Percentiles rank a stretch among this genome's conserved stretches.
Conservation (phyloP, 805 yeast genomes). For the Zygosaccharomyces bisporus region DNA sequence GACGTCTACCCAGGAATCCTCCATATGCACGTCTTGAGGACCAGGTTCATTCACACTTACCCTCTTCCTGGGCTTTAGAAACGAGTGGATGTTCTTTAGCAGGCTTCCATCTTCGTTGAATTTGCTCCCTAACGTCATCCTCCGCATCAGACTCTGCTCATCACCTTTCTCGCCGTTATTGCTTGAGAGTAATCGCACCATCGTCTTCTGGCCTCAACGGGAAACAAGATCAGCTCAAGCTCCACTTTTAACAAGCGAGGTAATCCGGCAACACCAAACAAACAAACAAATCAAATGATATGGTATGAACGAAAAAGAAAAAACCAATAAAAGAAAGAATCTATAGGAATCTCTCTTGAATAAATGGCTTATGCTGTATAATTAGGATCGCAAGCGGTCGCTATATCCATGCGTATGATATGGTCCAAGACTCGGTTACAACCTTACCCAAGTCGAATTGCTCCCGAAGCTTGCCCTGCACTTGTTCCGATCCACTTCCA, state of each 20-base stretch:
- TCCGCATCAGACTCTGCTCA: conserved; percentile 11
- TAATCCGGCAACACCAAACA: not conserved
- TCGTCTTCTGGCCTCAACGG: not conserved
- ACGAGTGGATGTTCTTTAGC: conserved; percentile 25
- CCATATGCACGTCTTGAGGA: not conserved
- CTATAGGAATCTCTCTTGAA: not conserved
- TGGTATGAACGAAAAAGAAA: not conserved
- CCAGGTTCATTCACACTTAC: not conserved
- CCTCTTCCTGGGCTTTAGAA: conserved; percentile 19
- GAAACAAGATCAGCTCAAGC: conserved; percentile 5
- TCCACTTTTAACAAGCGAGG: conserved; percentile 2
- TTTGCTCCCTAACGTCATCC: conserved; percentile 20
- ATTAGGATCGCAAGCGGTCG: not conserved
- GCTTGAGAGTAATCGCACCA: conserved; percentile 10
- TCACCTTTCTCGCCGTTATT: conserved; percentile 12
- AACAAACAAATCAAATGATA: conserved; percentile 3
- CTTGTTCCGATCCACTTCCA: not conserved
- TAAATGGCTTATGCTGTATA: not conserved
- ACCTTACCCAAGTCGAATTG: not conserved
- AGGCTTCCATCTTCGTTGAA: conserved; percentile 25
- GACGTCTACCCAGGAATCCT: not conserved
- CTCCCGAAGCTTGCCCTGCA: not conserved
- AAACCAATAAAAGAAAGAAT: not conserved
- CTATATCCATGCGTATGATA: not conserved
- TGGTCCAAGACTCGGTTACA: not conserved